Evolutionary conservation across 2,329 filamentous ascomycete species (phyloP).

Genomic region (Metarhizium album): DNA sequence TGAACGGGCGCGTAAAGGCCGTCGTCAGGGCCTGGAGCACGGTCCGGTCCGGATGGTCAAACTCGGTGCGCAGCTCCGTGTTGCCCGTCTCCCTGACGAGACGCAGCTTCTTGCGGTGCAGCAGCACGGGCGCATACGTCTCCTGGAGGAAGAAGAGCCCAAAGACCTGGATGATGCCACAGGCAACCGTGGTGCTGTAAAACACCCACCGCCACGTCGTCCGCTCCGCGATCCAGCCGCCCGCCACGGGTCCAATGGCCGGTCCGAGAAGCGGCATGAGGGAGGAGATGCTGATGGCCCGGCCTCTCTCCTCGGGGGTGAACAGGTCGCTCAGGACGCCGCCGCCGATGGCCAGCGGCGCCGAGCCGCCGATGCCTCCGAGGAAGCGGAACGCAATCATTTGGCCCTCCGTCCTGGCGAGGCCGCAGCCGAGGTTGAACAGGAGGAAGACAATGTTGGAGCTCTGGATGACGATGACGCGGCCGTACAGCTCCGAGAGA

Average conservation of each 20-base stretch:
- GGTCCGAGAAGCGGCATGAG: constrained; percentile 51
- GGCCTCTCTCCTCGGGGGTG: constrained; percentile 44
- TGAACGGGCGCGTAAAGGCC: constrained; percentile 53
- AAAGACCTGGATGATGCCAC: constrained; percentile 47
- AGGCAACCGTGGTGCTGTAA: constrained; percentile 52
- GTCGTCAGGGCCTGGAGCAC: constrained; percentile 35
- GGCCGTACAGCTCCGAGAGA: constrained; percentile 48
- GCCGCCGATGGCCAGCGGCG: constrained; percentile 55
- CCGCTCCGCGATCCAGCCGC: constrained; percentile 30
- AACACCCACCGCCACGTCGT: constrained; percentile 66
- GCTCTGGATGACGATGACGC: constrained; percentile 32
- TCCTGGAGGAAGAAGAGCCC: constrained; percentile 52
- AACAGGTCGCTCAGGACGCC: constrained; percentile 55
- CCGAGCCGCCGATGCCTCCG: constrained; percentile 46
- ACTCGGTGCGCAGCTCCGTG: constrained; percentile 33
- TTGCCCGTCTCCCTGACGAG: constrained; percentile 50
- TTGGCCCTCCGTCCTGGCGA: constrained; percentile 50
- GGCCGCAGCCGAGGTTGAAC: constrained; percentile 50
- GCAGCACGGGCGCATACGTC: constrained; percentile 44
- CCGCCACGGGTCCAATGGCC: constrained; percentile 35
- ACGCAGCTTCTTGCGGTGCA: constrained; percentile 48
- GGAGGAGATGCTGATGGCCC: constrained; percentile 53
- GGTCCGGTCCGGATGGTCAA: constrained; percentile 32
- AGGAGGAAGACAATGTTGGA: constrained; percentile 48
- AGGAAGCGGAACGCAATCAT: constrained; percentile 53